These are phyloP conservation scores for Sisymbrium altissimum DNA, from an alignment of 345 rosid genomes.

Conservation along the genomic window DNA sequence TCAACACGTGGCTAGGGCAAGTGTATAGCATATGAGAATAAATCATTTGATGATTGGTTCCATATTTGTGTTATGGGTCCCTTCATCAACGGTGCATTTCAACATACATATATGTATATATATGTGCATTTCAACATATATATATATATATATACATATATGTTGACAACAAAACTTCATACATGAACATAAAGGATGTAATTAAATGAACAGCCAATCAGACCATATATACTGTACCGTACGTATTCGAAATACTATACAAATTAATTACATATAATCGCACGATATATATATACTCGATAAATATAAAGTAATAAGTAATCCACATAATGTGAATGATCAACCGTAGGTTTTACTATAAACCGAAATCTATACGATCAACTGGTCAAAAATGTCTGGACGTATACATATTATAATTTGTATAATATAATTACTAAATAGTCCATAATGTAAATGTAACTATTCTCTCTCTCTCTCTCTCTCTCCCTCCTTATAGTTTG, in stretches of 20 bases:
- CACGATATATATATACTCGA: not conserved
- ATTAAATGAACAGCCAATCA: not conserved
- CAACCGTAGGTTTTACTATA: not conserved
- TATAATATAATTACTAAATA: not conserved
- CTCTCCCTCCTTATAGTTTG: no score
- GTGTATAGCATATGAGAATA: not conserved
- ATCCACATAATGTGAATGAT: not conserved
- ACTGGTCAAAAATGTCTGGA: not conserved
- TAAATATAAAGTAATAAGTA: not conserved
- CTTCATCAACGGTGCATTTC: slow-evolving; percentile 17
- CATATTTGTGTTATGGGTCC: slow-evolving; percentile 9
- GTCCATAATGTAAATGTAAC: not conserved
- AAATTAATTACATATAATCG: not conserved
- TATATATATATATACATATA: no score
- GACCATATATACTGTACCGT: not conserved
- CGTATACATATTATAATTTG: not conserved
- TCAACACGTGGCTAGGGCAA: slow-evolving; percentile 50
- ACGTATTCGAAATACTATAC: not conserved
- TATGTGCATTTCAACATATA: slow-evolving; percentile 3
- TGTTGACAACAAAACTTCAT: not conserved
- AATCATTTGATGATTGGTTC: slow-evolving; percentile 31
- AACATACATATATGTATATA: not conserved
- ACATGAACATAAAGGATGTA: not conserved
- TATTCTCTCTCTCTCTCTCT: not conserved
- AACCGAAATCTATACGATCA: not conserved